Base-by-base conservation (phyloP, 768 basidiomycete species). In the Crassisporium funariophilum region DNA sequence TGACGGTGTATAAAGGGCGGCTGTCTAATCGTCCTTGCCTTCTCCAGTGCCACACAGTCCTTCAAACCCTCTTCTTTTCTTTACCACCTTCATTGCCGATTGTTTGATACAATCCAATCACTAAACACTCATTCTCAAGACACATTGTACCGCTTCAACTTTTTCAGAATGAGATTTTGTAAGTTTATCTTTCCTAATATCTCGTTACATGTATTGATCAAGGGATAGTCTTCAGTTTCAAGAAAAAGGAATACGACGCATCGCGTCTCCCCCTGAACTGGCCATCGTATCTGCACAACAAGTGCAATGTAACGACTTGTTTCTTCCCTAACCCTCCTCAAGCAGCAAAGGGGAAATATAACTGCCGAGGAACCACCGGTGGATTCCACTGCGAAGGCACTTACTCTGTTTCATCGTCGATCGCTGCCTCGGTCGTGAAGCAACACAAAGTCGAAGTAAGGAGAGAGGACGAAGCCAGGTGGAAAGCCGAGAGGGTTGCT, bases 251-350 rank as follows among this genome's bases (percentile, higher is more conserved):
- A 4, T 16, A 47, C 17, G 23, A 23, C 19, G 24, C 46, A 16
- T 39, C 42, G n/a, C 15, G 22, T 16, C 51, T 54, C 23, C 57
- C 55, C 4, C 20, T 49, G 15, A 42, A 52, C 38, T 62, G 64
- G 59, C 63, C 62, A 3, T 56, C 60, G 3, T 47, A 46, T 15
- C 51, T 65, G 23, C 59, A 66, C 49, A 58, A 56, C 50, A 63
- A 63, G 49, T 70, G 69, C 54, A 61, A 42, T 34, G 49, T 53
- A 19, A 42, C 48, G 7, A 36, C 29, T 15, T 70, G 69, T 53
- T 33, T 34, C 8, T 61, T 51, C 35, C 49, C 57, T 19, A 70
- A 70, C 48, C 56, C 57, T 7, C 65, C 65, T 24, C 67, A 70
- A 43, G 56, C 56, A 9, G 61, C 47, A 7, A 46, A 57, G 23